phyloP scores from a whole-genome alignment of 371 early-diverging fungal genomes.

The Apophysomyces elegans region DNA sequence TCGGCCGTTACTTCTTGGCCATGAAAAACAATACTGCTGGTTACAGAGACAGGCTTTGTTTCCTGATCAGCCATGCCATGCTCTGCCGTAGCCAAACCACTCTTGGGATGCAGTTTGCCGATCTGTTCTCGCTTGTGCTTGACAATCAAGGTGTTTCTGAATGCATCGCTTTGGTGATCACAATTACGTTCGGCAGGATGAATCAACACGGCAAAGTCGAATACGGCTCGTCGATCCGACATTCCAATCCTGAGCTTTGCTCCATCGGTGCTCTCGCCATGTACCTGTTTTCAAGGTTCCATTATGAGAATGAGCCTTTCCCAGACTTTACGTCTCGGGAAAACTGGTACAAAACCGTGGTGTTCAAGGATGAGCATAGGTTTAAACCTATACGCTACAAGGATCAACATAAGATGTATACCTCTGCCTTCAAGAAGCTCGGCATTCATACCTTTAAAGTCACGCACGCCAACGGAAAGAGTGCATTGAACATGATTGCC shows the following conservation, averaged over 20 bases:
- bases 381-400: slow-evolving; percentile 4
- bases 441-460: slow-evolving; percentile 13
- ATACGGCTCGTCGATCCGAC: slow-evolving; percentile 8
- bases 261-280: background rate
- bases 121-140: background rate
- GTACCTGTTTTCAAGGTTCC: slow-evolving; percentile 6
- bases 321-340: background rate
- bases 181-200: slow-evolving; percentile 3
- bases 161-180: slow-evolving; percentile 6
- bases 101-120: slow-evolving; percentile 5
- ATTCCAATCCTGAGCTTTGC: background rate
- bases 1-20: slow-evolving; percentile 3
- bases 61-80: slow-evolving; percentile 15
- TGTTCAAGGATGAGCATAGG: background rate
- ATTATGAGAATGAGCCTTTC: slow-evolving; percentile 12
- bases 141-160: background rate
- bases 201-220: slow-evolving; percentile 15
- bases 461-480: slow-evolving; percentile 14
- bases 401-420: background rate
- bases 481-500: slow-evolving; percentile 16
- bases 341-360: background rate
- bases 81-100: slow-evolving; percentile 10
- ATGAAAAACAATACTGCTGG: background rate
- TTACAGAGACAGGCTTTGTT: slow-evolving; percentile 11
- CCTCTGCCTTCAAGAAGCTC: background rate